These are phyloP conservation scores for Euphorbia lathyris DNA, from an alignment of 345 rosid genomes.

Conservation along the genomic window DNA sequence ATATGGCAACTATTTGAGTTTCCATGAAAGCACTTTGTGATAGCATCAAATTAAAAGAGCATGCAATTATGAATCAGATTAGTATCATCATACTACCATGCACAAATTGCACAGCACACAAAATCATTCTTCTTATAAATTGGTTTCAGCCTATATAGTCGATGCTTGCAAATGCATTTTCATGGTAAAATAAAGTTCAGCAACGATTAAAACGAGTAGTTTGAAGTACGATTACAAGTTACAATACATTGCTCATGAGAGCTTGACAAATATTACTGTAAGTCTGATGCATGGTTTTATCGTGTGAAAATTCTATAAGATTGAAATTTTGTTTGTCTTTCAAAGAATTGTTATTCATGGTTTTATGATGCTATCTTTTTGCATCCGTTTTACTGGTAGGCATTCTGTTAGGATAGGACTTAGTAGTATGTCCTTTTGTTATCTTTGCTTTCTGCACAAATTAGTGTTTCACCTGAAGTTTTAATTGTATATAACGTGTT, in stretches of 20 bases:
- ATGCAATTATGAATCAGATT: not conserved
- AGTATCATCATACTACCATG: too few relatives aligned
- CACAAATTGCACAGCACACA: not conserved
- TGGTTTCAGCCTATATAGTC: not conserved
- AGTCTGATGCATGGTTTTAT: not conserved
- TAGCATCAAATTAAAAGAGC: not conserved
- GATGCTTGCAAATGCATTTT: not conserved
- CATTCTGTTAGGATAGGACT: too few relatives aligned
- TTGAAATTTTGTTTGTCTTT: not conserved
- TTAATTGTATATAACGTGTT: conserved; percentile 14
- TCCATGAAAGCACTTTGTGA: not conserved
- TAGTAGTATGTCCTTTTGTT: not conserved
- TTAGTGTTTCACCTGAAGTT: conserved; percentile 4
- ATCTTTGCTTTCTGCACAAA: not conserved
- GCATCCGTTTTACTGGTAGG: not conserved
- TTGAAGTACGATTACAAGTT: not conserved
- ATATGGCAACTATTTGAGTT: not conserved
- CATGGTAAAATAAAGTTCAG: not conserved
- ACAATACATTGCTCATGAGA: not conserved
- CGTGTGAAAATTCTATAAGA: conserved; percentile 4
- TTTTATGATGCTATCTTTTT: too few relatives aligned
- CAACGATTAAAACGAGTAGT: not conserved
- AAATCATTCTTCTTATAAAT: not conserved
- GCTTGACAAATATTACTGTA: not conserved
- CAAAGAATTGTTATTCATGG: not conserved